Base-by-base conservation (phyloP, 148 eudicot species). In the Salicornia ramosissima region DNA sequence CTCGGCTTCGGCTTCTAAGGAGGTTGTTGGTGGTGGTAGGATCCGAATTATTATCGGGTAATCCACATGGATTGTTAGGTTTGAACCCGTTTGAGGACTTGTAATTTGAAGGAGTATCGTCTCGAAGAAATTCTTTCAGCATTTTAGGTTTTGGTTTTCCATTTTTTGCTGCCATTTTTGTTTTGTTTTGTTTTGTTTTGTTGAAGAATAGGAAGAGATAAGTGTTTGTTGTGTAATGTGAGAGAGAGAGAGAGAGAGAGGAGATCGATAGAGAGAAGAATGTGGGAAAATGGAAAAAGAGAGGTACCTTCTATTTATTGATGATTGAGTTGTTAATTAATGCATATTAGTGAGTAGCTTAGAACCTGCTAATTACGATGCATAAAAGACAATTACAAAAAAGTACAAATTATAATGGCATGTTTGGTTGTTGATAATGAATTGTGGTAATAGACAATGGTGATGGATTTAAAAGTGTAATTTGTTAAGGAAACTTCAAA, bases 1-100 rank as follows among this genome's bases (percentile, higher is more conserved):
- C 76, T 53, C 55, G 51, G 69, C 78, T 75, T 5, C 75, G 79
- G 73, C 80, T 78, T 31, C 84, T 52, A 12, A 67, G 73, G 12
- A 81, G 67, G 12, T 25, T 28, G 52, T 19, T 11, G 18, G 56
- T 16, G 8, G 9, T 10, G 78, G 71, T 24, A 24, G 59, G 59
- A 26, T 26, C 59, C 30, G 59, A 54, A 11, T 53, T 10, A 43
- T 0, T 14, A 3, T 66, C 54, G 24, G 65, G 45, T 19, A 61
- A 14, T 1, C 1, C 26, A 6, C n/a, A 34, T 1, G 52, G 64
- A n/a, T n/a, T n/a, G 14, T 2, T 3, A 0, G 56, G 16, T 2
- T 28, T 18, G 34, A 29, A 56, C 12, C 40, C 5, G 43, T 30
- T 33, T 4, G 52, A 42, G 15, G 52, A 24, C 11, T 18, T 5